These are phyloP conservation scores for Aechmea fasciata DNA, from an alignment of 176 grass and related monocot genomes.

Conservation along the genomic window DNA sequence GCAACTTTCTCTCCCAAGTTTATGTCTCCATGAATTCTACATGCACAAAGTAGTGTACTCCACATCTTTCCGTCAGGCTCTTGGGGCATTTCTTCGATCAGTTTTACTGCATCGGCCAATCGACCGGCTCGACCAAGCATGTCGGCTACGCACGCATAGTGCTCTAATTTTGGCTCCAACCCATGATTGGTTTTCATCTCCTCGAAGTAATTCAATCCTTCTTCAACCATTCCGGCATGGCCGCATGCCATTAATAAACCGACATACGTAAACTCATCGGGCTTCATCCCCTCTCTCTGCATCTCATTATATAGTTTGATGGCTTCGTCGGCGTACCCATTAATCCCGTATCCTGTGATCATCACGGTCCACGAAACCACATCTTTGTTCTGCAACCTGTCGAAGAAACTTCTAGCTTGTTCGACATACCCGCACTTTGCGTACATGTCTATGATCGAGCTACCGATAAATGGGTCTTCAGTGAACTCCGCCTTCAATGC, in stretches of 20 bases:
- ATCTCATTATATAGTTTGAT: slow-evolving; percentile 33
- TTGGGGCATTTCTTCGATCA: slow-evolving; percentile 46
- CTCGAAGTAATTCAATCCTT: slow-evolving; percentile 37
- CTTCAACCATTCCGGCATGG: slow-evolving; percentile 43
- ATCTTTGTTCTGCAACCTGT: slow-evolving; percentile 30
- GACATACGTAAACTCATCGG: slow-evolving; percentile 43
- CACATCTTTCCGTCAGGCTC: slow-evolving; percentile 38
- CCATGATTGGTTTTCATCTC: slow-evolving; percentile 36
- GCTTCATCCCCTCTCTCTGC: slow-evolving; percentile 29
- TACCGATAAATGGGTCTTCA: slow-evolving; percentile 32
- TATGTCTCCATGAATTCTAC: slow-evolving; percentile 42
- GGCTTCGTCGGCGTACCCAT: slow-evolving; percentile 39
- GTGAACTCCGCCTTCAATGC: slow-evolving; percentile 25
- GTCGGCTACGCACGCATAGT: slow-evolving; percentile 32
- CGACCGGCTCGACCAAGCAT: slow-evolving; percentile 48
- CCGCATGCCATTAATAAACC: slow-evolving; percentile 53
- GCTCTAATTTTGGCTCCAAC: slow-evolving; percentile 35
- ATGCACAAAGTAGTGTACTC: slow-evolving; percentile 42
- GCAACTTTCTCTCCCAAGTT: slow-evolving; percentile 30
- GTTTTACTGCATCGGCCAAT: slow-evolving; percentile 26
- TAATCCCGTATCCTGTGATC: slow-evolving; percentile 50
- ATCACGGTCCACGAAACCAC: slow-evolving; percentile 46
- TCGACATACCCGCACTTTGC: slow-evolving; percentile 48
- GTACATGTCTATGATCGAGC: slow-evolving; percentile 62
- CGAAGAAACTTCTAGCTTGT: slow-evolving; percentile 40